Percentiles rank a stretch among this genome's conserved stretches.
Conservation (phyloP, 225 moss, liverwort and hornwort genomes). For the Pseudisothecium myosuroides region DNA sequence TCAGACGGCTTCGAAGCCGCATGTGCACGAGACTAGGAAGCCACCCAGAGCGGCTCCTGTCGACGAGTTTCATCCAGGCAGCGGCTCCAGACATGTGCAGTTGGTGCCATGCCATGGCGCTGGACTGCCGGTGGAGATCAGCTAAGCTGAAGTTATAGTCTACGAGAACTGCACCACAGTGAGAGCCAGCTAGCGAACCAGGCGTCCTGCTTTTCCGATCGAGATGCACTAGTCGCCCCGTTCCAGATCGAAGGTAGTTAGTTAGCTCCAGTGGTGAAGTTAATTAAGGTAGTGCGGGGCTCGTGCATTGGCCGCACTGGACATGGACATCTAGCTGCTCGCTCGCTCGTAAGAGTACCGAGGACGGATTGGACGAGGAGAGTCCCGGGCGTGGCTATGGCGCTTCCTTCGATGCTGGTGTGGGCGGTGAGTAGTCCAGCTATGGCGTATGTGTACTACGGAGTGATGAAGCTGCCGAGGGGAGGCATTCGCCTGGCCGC, state of each 20-base stretch:
- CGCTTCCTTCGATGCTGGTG: slow-evolving; percentile 2
- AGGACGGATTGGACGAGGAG: not conserved
- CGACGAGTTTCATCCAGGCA: too few relatives aligned
- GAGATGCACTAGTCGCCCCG: not conserved
- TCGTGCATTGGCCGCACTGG: not conserved
- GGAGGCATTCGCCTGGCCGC: slow-evolving; percentile 45
- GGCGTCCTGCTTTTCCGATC: not conserved
- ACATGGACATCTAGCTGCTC: not conserved
- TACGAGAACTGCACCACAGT: too few relatives aligned
- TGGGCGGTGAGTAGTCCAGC: slow-evolving; percentile 18
- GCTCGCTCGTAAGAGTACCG: not conserved
- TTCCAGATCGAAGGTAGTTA: not conserved
- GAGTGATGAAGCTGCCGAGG: slow-evolving; percentile 33
- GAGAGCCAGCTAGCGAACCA: too few relatives aligned
- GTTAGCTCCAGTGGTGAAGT: not conserved
- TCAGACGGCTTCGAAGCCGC: too few relatives aligned
- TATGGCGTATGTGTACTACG: slow-evolving; percentile 47
- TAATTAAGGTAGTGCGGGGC: too few relatives aligned
- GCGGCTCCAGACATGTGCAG: too few relatives aligned
- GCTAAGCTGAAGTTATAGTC: too few relatives aligned
- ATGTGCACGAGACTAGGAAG: too few relatives aligned
- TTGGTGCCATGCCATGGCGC: too few relatives aligned
- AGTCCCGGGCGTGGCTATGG: not conserved
- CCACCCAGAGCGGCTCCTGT: too few relatives aligned
- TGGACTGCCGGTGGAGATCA: too few relatives aligned